Evolutionary conservation across 2,329 filamentous ascomycete species (phyloP), one percentile per base, ranked within the genome.

Genomic region (Knoxdaviesia capensis): DNA sequence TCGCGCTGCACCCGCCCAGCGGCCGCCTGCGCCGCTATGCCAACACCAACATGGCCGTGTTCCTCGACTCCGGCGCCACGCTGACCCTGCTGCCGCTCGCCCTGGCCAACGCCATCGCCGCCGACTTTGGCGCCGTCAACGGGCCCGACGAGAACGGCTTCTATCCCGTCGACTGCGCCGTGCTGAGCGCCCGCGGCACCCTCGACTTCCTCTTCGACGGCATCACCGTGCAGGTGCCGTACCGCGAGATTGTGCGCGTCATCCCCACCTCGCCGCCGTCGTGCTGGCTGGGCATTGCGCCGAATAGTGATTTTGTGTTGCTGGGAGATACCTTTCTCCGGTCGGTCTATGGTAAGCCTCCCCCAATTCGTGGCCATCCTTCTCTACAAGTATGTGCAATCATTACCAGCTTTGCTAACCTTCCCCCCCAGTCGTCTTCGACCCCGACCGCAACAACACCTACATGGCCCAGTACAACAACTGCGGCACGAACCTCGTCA

Each of bases 31-130:
- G 47, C 39, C 45, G 42, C 20, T 65, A 65, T 47, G 41, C 51
- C 35, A 56, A 56, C 50, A 59, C 59, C 38, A 49, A 49, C 10
- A 58, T 65, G 48, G 63, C 72, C 8, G 77, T 80, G 7, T 74
- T 84, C 42, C 65, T 84, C 37, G 80, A 85, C 57, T 80, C 74
- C 30, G 80, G 80, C 6, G 76, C 74, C 29, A 81, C 75, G 9
- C 62, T 82, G 50, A 78, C 71, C 40, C 70, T 82, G 43, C 62
- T 85, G 2, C 80, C 80, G 1, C 58, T 69, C 43, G 53, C 55
- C 20, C 57, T 83, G 32, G 68, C 68, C 36, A 50, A 57, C n/a
- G 47, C 51, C 36, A 65, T 76, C 32, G 66, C 65, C 20, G 50
- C 55, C 28, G 65, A 69, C 47, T 66, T 75, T 42, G 66, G 65